Base-by-base conservation (phyloP, 2,329 filamentous ascomycete species). In the Colletotrichum falcatum region DNA sequence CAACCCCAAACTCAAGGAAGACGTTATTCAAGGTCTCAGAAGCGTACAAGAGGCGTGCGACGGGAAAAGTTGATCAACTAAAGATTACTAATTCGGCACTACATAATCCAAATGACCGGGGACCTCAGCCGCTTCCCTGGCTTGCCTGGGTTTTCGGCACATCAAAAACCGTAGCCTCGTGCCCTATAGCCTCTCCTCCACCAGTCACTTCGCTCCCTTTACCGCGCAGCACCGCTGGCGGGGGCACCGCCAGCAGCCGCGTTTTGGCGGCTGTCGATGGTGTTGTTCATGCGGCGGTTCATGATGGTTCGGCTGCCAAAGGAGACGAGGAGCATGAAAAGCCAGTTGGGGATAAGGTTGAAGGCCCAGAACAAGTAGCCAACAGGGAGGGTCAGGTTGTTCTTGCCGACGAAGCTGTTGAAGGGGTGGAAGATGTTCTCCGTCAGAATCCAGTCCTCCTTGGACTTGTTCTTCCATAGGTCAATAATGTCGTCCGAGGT, bases 381-480 rank as follows among this genome's bases (percentile, higher is more conserved):
- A 53, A 91, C 81, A 48, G 91, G 91, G 62, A 92, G 81, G 39
- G 87, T 83, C 37, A 94, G 76, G 73, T 87, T 86, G 73, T 88
- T 86, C 83, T 92, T 81, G 70, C 89, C 89, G 51, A 92, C 82
- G 72, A 83, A 81, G 72, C 93, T 92, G 76, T 93, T 88, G 78
- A 94, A 92, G 72, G 93, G 93, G 80, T 95, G 93, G 85, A 92
- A 94, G 77, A 86, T 84, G 61, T 92, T 91, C 74, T 93, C 89
- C 65, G 86, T 78, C 49, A 81, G 77, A 77, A 86, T 84, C 63
- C 72, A 72, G 35, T 78, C 76, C 75, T 82, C 82, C 77, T 89
- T 79, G 73, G 74, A 77, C 69, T 78, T 85, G 75, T 87, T 81
- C 70, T 86, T 80, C 74, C 89, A 85, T 64, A 93, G 82, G 68